A percentile compares a stretch with the other conserved stretches of the same genome.
phyloP scores from a whole-genome alignment of 23 red algal species.

The Gracilaria caudata region DNA sequence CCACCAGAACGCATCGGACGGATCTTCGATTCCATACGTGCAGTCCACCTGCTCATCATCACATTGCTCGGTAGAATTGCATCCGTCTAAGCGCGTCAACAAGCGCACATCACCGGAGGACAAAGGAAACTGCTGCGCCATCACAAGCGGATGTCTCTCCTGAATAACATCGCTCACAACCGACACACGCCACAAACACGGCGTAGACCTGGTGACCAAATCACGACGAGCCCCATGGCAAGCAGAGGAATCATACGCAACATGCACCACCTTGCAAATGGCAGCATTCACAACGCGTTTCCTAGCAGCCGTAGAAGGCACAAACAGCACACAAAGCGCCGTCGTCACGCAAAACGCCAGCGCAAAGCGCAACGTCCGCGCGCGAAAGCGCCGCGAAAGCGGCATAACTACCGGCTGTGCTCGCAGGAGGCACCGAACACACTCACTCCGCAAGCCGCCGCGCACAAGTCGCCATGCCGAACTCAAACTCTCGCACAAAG shows the following conservation, averaged over 20 bases:
- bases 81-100: constrained; percentile 26
- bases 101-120: neutral
- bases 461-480: neutral
- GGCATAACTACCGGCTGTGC: neutral
- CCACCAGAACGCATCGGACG: constrained; percentile 58
- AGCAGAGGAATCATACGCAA: neutral
- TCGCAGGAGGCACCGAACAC: neutral
- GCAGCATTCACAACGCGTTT: neutral
- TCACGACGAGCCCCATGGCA: neutral
- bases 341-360: neutral
- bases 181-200: neutral
- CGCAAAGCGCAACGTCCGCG: neutral
- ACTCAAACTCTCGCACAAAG: neutral
- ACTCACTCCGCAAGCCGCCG: neutral
- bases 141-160: neutral
- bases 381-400: neutral
- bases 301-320: neutral
- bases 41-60: constrained; percentile 7
- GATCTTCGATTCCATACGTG: constrained; percentile 39
- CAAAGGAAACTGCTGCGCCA: neutral
- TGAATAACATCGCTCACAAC: neutral
- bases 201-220: neutral
- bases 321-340: neutral
- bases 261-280: constrained; percentile 8
- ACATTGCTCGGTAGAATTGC: constrained; percentile 41